Evolutionary conservation across 257 asterid species (phyloP).

Genomic region (Ajuga chamaepitys): DNA sequence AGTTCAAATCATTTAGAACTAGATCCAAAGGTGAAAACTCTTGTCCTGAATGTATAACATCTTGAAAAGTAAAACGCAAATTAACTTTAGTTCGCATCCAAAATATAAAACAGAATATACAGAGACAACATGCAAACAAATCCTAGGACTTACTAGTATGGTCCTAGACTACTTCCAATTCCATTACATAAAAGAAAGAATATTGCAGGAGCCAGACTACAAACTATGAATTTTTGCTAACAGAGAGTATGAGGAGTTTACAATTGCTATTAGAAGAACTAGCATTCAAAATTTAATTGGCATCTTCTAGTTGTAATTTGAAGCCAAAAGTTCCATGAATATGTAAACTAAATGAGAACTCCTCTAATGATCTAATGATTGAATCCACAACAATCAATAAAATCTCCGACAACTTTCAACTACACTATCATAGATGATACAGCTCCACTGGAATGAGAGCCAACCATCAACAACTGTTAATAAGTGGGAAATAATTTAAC

Average conservation of each 20-base stretch:
- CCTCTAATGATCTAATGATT: not conserved
- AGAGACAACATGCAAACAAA: not conserved
- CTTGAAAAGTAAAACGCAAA: not conserved
- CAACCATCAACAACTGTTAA: not conserved
- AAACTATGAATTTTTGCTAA: not conserved
- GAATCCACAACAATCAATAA: not conserved
- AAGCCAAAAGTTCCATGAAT: not conserved
- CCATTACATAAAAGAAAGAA: not conserved
- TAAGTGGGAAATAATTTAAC: not conserved
- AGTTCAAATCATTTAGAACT: constrained; percentile 1
- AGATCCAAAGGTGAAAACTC: not conserved
- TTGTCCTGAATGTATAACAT: not conserved
- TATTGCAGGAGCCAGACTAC: not conserved
- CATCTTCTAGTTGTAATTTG: not conserved
- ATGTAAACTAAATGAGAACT: not conserved
- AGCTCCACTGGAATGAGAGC: not conserved
- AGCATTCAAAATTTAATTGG: not conserved
- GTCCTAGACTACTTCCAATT: not conserved
- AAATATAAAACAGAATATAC: not conserved
- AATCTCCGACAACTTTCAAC: not conserved
- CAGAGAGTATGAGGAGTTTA: not conserved
- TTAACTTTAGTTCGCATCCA: not conserved
- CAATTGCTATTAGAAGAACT: not conserved
- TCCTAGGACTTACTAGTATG: not conserved
- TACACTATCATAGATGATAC: not conserved